Percentiles rank a stretch among this genome's conserved stretches.
Evolutionary conservation across 2,329 filamentous ascomycete species (phyloP).

Genomic region (Myriosclerotinia duriaeana): DNA sequence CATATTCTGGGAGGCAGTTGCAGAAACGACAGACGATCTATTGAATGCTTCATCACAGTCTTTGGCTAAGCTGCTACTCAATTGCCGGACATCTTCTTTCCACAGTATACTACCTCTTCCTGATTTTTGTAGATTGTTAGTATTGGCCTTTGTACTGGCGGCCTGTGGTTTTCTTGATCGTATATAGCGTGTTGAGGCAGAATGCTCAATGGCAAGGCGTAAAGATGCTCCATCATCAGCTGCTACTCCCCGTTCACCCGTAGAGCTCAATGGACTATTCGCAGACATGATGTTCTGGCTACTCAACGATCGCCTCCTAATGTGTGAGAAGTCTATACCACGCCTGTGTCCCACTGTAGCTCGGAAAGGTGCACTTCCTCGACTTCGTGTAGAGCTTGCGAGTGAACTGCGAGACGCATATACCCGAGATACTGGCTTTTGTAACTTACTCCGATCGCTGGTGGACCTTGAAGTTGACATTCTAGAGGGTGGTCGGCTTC

Average conservation of each 20-base stretch:
- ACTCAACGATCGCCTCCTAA: constrained; percentile 41
- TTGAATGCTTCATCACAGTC: constrained; percentile 94
- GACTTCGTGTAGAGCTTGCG: constrained; percentile 47
- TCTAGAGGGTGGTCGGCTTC: constrained; percentile 5
- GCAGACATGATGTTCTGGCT: constrained; percentile 24
- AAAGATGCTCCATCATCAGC: constrained; percentile 32
- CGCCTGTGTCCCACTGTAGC: constrained; percentile 56
- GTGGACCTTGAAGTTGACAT: constrained; percentile 15
- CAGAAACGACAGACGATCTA: constrained; percentile 51
- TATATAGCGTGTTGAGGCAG: constrained; percentile 36
- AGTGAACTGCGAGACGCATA: constrained; percentile 50
- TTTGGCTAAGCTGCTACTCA: constrained; percentile 81
- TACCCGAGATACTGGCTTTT: constrained; percentile 29
- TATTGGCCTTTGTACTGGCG: constrained; percentile 21
- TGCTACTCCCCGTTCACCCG: constrained; percentile 30
- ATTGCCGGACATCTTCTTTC: constrained; percentile 77
- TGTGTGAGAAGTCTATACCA: constrained; percentile 62
- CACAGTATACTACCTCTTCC: constrained; percentile 43
- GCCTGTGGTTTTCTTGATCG: constrained; percentile 36
- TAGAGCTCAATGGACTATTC: neutral
- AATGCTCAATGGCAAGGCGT: constrained; percentile 23
- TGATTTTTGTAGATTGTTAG: constrained; percentile 26
- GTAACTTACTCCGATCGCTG: constrained; percentile 26
- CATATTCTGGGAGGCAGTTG: constrained; percentile 5
- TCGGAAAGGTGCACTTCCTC: constrained; percentile 40